Evolutionary conservation across 495 filamentous ascomycete species (phyloP).

Genomic region (Podospora tetraspora): DNA sequence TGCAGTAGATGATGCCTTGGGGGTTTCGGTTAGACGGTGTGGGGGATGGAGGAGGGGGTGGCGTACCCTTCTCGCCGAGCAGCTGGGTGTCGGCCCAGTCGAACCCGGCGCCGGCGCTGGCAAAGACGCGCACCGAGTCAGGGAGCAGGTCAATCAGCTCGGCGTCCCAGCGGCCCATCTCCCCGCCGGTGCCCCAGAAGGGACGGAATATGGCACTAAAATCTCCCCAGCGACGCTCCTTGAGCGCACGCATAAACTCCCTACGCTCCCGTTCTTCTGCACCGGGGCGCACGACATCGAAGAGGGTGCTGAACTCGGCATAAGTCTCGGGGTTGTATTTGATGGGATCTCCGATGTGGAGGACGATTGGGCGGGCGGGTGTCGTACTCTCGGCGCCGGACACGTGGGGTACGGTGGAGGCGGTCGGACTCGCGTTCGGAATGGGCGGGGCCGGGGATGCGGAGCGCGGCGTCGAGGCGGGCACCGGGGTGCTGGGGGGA

Average conservation of each 20-base stretch:
- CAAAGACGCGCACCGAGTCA: constrained; percentile 58
- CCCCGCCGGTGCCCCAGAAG: constrained; percentile 73
- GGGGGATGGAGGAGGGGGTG: neutral
- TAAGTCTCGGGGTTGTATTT: constrained; percentile 59
- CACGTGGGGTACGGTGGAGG: constrained; percentile 15
- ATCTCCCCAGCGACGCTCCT: constrained; percentile 61
- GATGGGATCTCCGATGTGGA: constrained; percentile 66
- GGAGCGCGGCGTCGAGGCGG: constrained; percentile 39
- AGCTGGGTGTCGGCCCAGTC: constrained; percentile 70
- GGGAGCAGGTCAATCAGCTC: constrained; percentile 65
- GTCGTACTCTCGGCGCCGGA: neutral
- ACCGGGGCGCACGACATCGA: constrained; percentile 54
- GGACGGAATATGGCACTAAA: constrained; percentile 71
- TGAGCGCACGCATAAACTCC: constrained; percentile 59
- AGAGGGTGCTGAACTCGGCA: constrained; percentile 48
- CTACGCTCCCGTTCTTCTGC: constrained; percentile 46
- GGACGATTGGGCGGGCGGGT: constrained; percentile 40
- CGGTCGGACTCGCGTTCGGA: constrained; percentile 22
- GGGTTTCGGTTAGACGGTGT: neutral
- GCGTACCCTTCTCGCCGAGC: constrained; percentile 61
- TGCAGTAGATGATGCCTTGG: constrained; percentile 68
- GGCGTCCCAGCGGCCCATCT: constrained; percentile 72
- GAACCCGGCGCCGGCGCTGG: constrained; percentile 68
- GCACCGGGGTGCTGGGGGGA: constrained; percentile 40
- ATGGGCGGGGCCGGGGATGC: constrained; percentile 36